phyloP scores from a whole-genome alignment of 176 grass and related monocot genomes.

The Musa schizocarpa region DNA sequence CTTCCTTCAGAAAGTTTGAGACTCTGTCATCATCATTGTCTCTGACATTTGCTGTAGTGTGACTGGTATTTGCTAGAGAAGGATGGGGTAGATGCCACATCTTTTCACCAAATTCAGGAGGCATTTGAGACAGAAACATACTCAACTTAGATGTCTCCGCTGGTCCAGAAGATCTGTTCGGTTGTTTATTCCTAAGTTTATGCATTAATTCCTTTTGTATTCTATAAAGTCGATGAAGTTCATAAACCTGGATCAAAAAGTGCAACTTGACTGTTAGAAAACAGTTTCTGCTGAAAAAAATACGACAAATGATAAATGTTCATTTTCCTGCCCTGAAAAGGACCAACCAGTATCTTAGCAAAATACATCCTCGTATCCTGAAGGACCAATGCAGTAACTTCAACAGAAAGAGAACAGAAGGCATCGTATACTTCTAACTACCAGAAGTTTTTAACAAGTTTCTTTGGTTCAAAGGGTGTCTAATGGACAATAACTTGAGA shows the following conservation, averaged over 20 bases:
- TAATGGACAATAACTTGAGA: background rate
- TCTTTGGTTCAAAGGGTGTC: background rate
- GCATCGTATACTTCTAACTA: background rate
- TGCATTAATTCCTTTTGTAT: constrained; percentile 78
- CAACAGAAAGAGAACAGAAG: background rate
- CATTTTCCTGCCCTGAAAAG: background rate
- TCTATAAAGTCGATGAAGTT: constrained; percentile 89
- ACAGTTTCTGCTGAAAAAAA: background rate
- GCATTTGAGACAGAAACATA: constrained; percentile 52
- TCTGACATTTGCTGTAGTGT: constrained; percentile 18
- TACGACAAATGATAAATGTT: background rate
- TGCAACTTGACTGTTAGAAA: constrained; percentile 17
- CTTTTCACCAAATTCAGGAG: constrained; percentile 29
- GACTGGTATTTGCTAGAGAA: constrained; percentile 18
- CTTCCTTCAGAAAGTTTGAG: constrained; percentile 3
- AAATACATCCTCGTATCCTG: background rate
- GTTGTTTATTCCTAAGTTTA: constrained; percentile 39
- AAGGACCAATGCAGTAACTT: background rate
- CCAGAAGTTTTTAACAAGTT: background rate
- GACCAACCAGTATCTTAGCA: background rate
- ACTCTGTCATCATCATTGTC: constrained; percentile 3
- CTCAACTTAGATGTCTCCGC: constrained; percentile 46
- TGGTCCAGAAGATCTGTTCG: constrained; percentile 19
- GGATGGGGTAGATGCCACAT: constrained; percentile 30
- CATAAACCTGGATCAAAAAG: constrained; percentile 61